Evolutionary conservation across 495 filamentous ascomycete species (phyloP), one percentile per base, ranked within the genome.

Genomic region (Geoglossum glabrum): DNA sequence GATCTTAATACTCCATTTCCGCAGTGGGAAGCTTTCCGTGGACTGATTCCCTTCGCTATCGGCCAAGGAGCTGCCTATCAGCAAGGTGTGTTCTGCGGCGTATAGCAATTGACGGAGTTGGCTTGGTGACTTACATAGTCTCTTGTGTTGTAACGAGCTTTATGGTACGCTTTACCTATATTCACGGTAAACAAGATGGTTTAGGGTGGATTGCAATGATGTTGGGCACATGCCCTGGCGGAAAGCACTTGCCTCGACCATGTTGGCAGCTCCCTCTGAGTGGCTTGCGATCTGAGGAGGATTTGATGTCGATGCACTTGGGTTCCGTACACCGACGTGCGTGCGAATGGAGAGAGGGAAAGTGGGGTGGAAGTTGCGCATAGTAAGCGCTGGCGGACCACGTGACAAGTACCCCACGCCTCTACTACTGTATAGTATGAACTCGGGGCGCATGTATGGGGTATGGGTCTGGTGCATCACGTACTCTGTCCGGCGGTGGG

Each of bases 141-240:
- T 80, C 78, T 70, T 96, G 90, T 70, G 89, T 82, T 27, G 92
- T 98, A 60, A 96, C 77, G 70, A 98, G 78, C 76, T 90, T 90
- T 68, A 98, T 77, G 59, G 76, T 86, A 60, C 92, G 82, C 74
- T 94, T 87, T 67, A 89, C 76, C 85, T 90, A 62, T 11, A 59
- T 34, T 49, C 11, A 25, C 33, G 15, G 27, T 34, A 56, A 56
- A 34, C 19, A 27, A 56, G 54, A 40, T 50, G 13, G 23, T 34
- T 21, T 33, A 25, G 31, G 1, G 23, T 21, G 50, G n/a, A 34
- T 17, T 15, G 50, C 19, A 21, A 30, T 15, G 3, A 6, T 17
- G 17, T 40, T 3, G 17, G 13, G 15, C 36, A 40, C 13, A 15
- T 1, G 10, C 25, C 10, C 5, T 7, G 31, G 51, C 5, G 19